Evolutionary conservation across 1,284 basidiomycete genomes (phyloP), one percentile per base, ranked within the genome.

Genomic region (Cryptococcus sp.): DNA sequence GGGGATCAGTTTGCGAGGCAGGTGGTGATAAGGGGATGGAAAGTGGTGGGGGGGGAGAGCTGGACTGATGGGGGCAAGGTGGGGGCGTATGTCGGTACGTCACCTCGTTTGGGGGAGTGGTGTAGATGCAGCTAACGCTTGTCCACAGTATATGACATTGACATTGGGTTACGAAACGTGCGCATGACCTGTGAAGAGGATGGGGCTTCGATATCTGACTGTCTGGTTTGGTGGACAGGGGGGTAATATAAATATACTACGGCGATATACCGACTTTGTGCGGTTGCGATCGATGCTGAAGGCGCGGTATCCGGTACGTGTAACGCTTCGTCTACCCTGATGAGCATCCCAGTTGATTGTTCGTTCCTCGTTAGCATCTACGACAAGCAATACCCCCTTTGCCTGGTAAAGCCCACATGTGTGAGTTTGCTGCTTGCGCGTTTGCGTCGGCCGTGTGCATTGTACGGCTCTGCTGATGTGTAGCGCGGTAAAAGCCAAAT

Each of bases 41-140:
- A 69, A 56, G 55, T 75, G 1, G 69, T 75, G 1, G 73, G 73
- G 15, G 73, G 73, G 3, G 62, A 61, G 39, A 68, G 56, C 33
- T 73, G 67, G 60, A 67, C 56, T 13, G 71, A 67, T 52, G 55
- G 53, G 8, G 70, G 61, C 2, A 68, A 64, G 42, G 55, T 76
- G 2, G 73, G 73, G 6, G 71, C 73, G 11, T 76, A 76, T 67
- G 71, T 76, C 12, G 73, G 72, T 75, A 62, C 56, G 70, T 68
- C 20, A 23, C 7, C 16, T 28, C 9, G 9, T 16, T 18, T 18
- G 20, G 6, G n/a, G 13, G 47, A 12, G 24, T 18, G 20, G 15
- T 16, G 33, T 36, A 6, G 13, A 20, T 33, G 47, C 48, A 53
- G 52, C 55, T 44, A 18, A 28, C 42, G 18, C 13, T 13, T n/a